phyloP scores from a whole-genome alignment of 2,329 filamentous ascomycete species.

The Trichoderma afroharzianum region DNA sequence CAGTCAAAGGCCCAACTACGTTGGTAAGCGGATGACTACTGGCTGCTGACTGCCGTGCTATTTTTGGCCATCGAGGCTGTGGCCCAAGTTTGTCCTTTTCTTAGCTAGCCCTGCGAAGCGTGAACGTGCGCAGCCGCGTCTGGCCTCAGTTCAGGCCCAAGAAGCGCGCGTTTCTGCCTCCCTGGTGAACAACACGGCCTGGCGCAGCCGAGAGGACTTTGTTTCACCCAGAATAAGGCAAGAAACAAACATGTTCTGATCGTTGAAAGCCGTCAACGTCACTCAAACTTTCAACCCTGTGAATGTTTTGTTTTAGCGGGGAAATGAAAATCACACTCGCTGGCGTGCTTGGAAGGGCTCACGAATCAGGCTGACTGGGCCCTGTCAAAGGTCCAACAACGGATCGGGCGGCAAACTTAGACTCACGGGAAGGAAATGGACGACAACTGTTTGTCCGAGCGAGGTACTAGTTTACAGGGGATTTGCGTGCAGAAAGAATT shows the following conservation, averaged over 20 bases:
- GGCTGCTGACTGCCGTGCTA: constrained; percentile 6
- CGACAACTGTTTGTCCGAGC: neutral
- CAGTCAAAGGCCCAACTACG: neutral
- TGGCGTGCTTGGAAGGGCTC: neutral
- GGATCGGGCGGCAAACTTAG: constrained; percentile 3
- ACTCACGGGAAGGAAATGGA: neutral
- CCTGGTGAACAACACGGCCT: neutral
- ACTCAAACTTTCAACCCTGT: neutral
- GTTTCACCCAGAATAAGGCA: neutral
- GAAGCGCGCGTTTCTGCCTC: neutral
- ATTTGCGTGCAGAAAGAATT: neutral
- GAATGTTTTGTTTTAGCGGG: constrained; percentile 2
- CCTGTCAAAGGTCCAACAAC: neutral
- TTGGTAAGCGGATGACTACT: constrained; percentile 16
- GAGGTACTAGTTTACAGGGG: neutral
- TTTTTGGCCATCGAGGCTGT: constrained; percentile 11
- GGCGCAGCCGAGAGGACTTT: neutral
- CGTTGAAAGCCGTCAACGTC: neutral
- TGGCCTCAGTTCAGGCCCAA: neutral
- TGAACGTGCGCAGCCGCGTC: neutral
- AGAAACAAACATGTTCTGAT: neutral
- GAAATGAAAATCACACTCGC: neutral
- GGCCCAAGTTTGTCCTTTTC: neutral
- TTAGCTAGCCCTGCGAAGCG: neutral
- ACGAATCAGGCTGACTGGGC: neutral